Evolutionary conservation across 345 rosid species (phyloP), one percentile per base, ranked within the genome.

Genomic region (Sonneratia alba): DNA sequence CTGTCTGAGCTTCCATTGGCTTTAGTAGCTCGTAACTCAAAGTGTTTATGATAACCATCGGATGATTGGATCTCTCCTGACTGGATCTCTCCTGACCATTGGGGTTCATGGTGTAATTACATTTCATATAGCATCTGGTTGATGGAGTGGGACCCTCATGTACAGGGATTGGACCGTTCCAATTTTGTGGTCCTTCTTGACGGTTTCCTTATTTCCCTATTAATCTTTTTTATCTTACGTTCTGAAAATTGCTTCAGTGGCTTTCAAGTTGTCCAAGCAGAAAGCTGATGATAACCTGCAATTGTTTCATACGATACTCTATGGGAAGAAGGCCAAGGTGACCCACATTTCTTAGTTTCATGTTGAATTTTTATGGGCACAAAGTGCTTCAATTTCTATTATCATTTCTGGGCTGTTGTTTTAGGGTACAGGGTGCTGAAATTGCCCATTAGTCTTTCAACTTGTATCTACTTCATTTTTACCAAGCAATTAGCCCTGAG

Each of bases 251-350:
- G 55, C 84, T 88, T 85, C 94, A 95, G 99, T 92, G 88, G 96
- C 97, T 76, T 88, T 89, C 87, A 91, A 92, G 85, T 77, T 95
- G 77, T 92, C 99, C 66, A 92, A 91, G 96, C 89, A 92, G 82
- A 95, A 92, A 82, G 75, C 96, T 74, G 97, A 95, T 56, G 97
- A 90, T 72, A 89, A 86, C 78, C 89, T 95, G 72, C 89, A 85
- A 69, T 67, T 85, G 72, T 88, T 95, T 70, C 99, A 95, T 67
- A 73, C 80, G 27, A 80, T 95, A 76, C 92, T 95, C 61, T 95
- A 83, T 73, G 99, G 97, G 80, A 95, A 95, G 90, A 95, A 92
- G 84, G 99, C 87, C 71, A 95, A 95, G 97, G 99, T 95, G 74
- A 74, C 18, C 42, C 53, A 43, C 65, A 10, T 9, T 66, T 73